Conservation (phyloP, 2,329 filamentous ascomycete species). For the Calonectria crousiana region DNA sequence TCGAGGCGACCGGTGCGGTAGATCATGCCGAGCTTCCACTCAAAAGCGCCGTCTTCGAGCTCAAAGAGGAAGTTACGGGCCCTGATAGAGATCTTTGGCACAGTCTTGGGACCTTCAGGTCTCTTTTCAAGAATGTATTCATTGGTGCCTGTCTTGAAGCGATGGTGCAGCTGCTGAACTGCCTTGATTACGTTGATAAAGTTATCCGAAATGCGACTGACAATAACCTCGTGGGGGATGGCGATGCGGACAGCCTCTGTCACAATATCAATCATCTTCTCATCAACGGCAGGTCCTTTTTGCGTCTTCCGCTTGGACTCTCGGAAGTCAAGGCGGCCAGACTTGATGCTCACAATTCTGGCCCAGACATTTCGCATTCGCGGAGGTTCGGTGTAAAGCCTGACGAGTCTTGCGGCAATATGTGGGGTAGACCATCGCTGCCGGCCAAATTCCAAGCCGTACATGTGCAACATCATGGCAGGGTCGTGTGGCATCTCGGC, state of each 20-base stretch:
- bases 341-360: slow-evolving; percentile 85
- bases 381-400: slow-evolving; percentile 90
- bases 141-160: slow-evolving; percentile 88
- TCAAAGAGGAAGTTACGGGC: slow-evolving; percentile 89
- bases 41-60: slow-evolving; percentile 94
- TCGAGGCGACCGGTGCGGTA: slow-evolving; percentile 91
- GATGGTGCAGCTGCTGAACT: slow-evolving; percentile 89
- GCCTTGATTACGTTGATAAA: slow-evolving; percentile 89
- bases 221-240: slow-evolving; percentile 90
- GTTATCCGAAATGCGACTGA: slow-evolving; percentile 95
- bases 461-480: slow-evolving; percentile 90
- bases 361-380: slow-evolving; percentile 88
- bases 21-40: slow-evolving; percentile 96
- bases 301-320: slow-evolving; percentile 78
- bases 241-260: slow-evolving; percentile 89
- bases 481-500: slow-evolving; percentile 90
- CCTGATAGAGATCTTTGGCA: slow-evolving; percentile 87
- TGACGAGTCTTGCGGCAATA: slow-evolving; percentile 78
- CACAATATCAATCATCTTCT: slow-evolving; percentile 86
- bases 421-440: slow-evolving; percentile 92
- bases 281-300: slow-evolving; percentile 70
- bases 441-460: slow-evolving; percentile 82
- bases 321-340: slow-evolving; percentile 82
- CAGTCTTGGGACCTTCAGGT: slow-evolving; percentile 85
- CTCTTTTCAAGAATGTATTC: slow-evolving; percentile 90